Evolutionary conservation across 352 stramenopile species (phyloP).

Genomic region (Elongisporangium prolatum): DNA sequence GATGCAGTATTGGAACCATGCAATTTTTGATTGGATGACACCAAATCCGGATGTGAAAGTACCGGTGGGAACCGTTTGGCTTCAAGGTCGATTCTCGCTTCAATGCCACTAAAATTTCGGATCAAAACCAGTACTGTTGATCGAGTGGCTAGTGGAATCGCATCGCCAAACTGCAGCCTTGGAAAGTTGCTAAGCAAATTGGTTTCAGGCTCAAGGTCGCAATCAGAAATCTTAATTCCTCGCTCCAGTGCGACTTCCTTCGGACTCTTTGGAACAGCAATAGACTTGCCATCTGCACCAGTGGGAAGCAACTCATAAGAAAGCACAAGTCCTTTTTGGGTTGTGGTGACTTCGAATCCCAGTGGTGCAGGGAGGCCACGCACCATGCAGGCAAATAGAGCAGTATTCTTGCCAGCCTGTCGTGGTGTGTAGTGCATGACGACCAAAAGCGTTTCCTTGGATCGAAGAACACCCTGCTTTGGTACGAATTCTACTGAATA

Average conservation of each 20-base stretch:
- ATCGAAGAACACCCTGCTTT: constrained; percentile 38
- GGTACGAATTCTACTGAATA: constrained; percentile 45
- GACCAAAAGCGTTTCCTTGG: constrained; percentile 55
- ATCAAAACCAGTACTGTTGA: constrained; percentile 44
- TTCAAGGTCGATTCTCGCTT: constrained; percentile 52
- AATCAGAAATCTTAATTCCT: constrained; percentile 32
- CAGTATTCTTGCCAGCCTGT: constrained; percentile 41
- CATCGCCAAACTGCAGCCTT: constrained; percentile 61
- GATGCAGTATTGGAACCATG: not conserved
- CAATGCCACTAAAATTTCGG: constrained; percentile 78
- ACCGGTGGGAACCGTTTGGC: constrained; percentile 45
- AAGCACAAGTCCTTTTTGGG: constrained; percentile 73
- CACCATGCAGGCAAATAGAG: constrained; percentile 60
- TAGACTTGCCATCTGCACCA: not conserved
- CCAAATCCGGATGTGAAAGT: not conserved
- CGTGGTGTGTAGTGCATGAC: constrained; percentile 52
- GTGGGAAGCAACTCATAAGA: constrained; percentile 56
- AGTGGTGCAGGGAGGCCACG: constrained; percentile 48
- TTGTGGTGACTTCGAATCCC: constrained; percentile 57
- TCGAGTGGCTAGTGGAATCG: constrained; percentile 51
- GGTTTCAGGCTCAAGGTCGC: constrained; percentile 42
- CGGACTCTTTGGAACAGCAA: constrained; percentile 23
- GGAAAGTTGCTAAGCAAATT: constrained; percentile 27
- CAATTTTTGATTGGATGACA: not conserved
- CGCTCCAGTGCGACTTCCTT: constrained; percentile 34